Conservation (phyloP, 2,329 filamentous ascomycete species). For the Bertia moriformis region DNA sequence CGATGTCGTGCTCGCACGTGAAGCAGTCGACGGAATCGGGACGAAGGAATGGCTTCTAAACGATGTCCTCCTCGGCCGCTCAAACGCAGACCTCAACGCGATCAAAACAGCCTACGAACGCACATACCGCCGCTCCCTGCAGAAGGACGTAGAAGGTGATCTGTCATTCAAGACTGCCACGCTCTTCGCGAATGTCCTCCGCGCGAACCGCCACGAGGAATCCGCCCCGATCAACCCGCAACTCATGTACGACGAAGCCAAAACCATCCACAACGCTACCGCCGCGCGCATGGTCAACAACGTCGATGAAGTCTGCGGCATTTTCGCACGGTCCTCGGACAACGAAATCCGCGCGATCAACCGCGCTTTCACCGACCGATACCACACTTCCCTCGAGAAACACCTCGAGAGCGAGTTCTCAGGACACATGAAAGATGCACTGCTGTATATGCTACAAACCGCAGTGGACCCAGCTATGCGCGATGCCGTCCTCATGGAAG, state of each 20-base stretch:
- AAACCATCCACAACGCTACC: constrained; percentile 63
- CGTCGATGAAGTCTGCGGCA: constrained; percentile 62
- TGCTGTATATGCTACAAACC: constrained; percentile 64
- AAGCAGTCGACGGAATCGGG: constrained; percentile 64
- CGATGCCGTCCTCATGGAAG: constrained; percentile 71
- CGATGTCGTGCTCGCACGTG: constrained; percentile 57
- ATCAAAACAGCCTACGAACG: constrained; percentile 70
- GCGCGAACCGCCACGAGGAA: constrained; percentile 65
- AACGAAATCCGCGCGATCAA: constrained; percentile 72
- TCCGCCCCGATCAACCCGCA: constrained; percentile 58
- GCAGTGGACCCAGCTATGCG: constrained; percentile 71
- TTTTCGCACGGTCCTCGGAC: constrained; percentile 63
- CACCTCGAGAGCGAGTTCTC: constrained; percentile 72
- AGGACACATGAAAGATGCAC: constrained; percentile 79
- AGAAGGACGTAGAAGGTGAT: constrained; percentile 61
- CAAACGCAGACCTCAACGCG: constrained; percentile 73
- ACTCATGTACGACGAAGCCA: constrained; percentile 61
- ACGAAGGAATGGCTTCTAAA: constrained; percentile 80
- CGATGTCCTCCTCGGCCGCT: constrained; percentile 68
- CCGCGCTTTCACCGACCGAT: constrained; percentile 60
- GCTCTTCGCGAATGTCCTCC: constrained; percentile 71
- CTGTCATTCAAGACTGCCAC: constrained; percentile 74
- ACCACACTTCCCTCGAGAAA: constrained; percentile 54
- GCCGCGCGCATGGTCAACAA: constrained; percentile 62
- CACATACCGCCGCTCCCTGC: constrained; percentile 51